Evolutionary conservation across 2,329 filamentous ascomycete genomes (phyloP).

Genomic region (Aspergillus terreus): DNA sequence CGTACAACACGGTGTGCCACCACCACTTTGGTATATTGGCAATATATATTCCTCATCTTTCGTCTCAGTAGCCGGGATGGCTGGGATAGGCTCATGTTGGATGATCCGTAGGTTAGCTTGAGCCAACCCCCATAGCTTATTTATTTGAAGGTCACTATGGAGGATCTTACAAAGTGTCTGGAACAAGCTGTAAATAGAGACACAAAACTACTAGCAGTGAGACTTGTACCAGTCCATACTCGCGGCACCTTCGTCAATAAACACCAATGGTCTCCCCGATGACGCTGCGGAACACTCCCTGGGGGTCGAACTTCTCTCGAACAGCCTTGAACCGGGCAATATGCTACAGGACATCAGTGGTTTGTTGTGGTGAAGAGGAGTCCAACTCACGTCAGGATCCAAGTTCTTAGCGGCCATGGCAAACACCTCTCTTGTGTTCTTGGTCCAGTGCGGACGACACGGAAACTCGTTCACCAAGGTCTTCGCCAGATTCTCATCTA

Average conservation of each 20-base stretch:
- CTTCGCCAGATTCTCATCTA: constrained; percentile 4
- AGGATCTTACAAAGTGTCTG: no score
- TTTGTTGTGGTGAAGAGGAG: not conserved
- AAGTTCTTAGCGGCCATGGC: constrained; percentile 5
- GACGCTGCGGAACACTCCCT: constrained; percentile 10
- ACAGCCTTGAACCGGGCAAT: constrained; percentile 11
- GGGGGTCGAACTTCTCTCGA: constrained; percentile 8
- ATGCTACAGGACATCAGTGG: not conserved
- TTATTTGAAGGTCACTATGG: no score
- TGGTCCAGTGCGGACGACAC: constrained; percentile 12
- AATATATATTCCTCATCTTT: no score
- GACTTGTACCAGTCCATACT: not conserved
- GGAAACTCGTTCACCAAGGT: constrained; percentile 9
- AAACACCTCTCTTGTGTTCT: constrained; percentile 12
- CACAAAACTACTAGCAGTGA: no score
- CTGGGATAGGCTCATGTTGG: no score
- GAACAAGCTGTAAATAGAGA: no score
- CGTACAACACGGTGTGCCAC: no score
- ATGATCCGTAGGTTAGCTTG: no score
- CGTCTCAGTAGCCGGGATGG: no score
- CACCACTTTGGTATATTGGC: no score
- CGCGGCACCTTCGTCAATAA: not conserved
- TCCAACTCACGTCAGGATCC: constrained; percentile 7
- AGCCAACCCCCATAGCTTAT: no score
- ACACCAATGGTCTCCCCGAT: constrained; percentile 11